phyloP scores from a whole-genome alignment of 2,329 filamentous ascomycete genomes.

The Neopestalotiopsis sp. region DNA sequence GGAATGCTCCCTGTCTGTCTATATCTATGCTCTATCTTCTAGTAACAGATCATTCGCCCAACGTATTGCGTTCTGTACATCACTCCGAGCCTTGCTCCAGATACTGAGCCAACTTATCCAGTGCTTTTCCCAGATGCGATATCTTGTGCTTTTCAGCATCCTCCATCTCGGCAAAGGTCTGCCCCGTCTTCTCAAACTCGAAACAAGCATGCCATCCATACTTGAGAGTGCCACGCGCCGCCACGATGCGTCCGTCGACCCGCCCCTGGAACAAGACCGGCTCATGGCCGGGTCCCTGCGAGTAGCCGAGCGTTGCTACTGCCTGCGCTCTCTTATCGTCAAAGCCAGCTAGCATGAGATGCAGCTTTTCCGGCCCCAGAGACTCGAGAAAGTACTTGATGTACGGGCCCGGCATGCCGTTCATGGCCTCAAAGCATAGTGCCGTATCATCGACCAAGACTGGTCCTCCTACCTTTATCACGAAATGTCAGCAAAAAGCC shows the following conservation, averaged over 20 bases:
- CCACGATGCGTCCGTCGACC: slow-evolving; percentile 83
- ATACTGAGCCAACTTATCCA: slow-evolving; percentile 68
- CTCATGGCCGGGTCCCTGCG: slow-evolving; percentile 79
- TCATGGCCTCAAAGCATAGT: slow-evolving; percentile 87
- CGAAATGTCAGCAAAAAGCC: not conserved
- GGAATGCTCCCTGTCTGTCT: too few relatives aligned
- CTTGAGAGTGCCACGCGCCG: slow-evolving; percentile 66
- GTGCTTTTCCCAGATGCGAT: slow-evolving; percentile 84
- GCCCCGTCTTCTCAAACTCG: slow-evolving; percentile 74
- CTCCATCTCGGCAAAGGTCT: slow-evolving; percentile 90
- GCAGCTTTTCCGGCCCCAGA: slow-evolving; percentile 82
- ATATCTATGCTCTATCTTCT: too few relatives aligned
- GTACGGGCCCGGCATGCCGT: slow-evolving; percentile 90
- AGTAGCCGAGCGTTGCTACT: slow-evolving; percentile 95
- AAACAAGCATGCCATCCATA: slow-evolving; percentile 96
- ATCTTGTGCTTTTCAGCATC: slow-evolving; percentile 86
- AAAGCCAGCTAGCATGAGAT: slow-evolving; percentile 87
- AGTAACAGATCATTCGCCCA: too few relatives aligned
- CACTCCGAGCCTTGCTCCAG: not conserved
- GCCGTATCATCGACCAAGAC: slow-evolving; percentile 98
- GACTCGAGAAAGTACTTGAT: slow-evolving; percentile 95
- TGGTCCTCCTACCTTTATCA: slow-evolving; percentile 63
- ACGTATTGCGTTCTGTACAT: too few relatives aligned
- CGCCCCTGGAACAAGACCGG: slow-evolving; percentile 90
- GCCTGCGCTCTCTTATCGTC: slow-evolving; percentile 89